Evolutionary conservation across 192 early-diverging fungal species (phyloP).

Genomic region (Umbelopsis ramanniana): DNA sequence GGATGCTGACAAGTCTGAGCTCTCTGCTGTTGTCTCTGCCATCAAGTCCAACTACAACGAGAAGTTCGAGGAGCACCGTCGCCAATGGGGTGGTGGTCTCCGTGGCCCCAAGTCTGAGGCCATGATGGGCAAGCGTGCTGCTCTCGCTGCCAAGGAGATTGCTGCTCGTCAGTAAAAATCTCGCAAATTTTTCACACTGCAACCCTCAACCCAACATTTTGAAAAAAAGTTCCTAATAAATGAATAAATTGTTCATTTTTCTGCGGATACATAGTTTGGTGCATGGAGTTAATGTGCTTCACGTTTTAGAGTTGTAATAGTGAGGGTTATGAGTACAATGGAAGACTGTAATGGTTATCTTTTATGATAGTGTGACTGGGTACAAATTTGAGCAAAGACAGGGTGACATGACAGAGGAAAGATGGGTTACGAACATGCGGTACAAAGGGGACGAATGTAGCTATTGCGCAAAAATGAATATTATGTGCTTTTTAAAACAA

Average conservation of each 20-base stretch:
- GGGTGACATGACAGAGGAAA: too few species aligned
- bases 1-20: constrained; percentile 93
- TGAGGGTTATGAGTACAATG: too few species aligned
- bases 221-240: constrained; percentile 11
- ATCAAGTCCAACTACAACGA: constrained; percentile 97
- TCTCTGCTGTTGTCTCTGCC: constrained; percentile 84
- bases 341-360: too few species aligned
- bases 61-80: constrained; percentile 91
- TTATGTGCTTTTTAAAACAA: neutral
- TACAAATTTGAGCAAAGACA: too few species aligned
- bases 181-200: neutral
- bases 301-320: too few species aligned
- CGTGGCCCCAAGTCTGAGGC: constrained; percentile 93
- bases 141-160: constrained; percentile 51
- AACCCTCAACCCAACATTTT: constrained; percentile 16
- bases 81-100: constrained; percentile 98
- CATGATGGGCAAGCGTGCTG: constrained; percentile 79
- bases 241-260: too few species aligned
- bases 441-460: too few species aligned
- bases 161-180: constrained; percentile 45
- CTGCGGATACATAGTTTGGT: too few species aligned
- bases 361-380: too few species aligned
- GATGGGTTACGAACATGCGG: too few species aligned
- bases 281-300: too few species aligned
- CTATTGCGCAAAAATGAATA: too few species aligned